phyloP scores from a whole-genome alignment of 2,329 filamentous ascomycete genomes.

The Diaporthe sp. region DNA sequence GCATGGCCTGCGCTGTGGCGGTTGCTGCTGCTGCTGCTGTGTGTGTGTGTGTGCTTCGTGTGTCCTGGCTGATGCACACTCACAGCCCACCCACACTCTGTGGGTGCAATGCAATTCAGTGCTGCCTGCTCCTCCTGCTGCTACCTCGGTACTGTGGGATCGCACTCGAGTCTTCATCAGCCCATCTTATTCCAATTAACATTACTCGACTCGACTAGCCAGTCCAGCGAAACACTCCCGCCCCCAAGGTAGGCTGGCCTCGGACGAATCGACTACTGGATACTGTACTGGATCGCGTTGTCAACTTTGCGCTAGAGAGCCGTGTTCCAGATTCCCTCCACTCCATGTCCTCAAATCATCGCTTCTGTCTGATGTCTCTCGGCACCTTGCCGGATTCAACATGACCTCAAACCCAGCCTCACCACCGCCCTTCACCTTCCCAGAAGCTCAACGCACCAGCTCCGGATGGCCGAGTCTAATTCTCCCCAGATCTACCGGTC shows the following conservation, averaged over 20 bases:
- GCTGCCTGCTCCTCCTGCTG: not conserved
- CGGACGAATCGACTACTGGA: constrained; percentile 8
- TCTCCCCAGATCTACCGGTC: constrained; percentile 26
- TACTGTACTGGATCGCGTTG: constrained; percentile 9
- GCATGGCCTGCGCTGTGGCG: not conserved
- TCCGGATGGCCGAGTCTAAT: constrained; percentile 11
- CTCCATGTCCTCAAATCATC: constrained; percentile 34
- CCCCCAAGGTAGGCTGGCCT: constrained; percentile 7
- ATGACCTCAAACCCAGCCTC: constrained; percentile 32
- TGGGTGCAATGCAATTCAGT: not conserved
- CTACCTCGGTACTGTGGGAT: not conserved
- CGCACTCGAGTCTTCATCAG: constrained; percentile 1
- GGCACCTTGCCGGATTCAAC: constrained; percentile 33
- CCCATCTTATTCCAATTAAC: not conserved
- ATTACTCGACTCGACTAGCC: constrained; percentile 18
- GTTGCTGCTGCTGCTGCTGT: not conserved
- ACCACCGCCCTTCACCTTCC: not conserved
- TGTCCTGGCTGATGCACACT: not conserved
- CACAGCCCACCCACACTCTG: not conserved
- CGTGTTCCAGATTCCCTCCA: constrained; percentile 28
- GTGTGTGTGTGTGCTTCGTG: not conserved
- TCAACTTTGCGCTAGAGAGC: constrained; percentile 21
- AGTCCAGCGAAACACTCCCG: not conserved
- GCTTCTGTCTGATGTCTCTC: constrained; percentile 31
- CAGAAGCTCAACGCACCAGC: not conserved